Evolutionary conservation across 2,329 filamentous ascomycete genomes (phyloP).

Genomic region (Diaporthe helianthi): DNA sequence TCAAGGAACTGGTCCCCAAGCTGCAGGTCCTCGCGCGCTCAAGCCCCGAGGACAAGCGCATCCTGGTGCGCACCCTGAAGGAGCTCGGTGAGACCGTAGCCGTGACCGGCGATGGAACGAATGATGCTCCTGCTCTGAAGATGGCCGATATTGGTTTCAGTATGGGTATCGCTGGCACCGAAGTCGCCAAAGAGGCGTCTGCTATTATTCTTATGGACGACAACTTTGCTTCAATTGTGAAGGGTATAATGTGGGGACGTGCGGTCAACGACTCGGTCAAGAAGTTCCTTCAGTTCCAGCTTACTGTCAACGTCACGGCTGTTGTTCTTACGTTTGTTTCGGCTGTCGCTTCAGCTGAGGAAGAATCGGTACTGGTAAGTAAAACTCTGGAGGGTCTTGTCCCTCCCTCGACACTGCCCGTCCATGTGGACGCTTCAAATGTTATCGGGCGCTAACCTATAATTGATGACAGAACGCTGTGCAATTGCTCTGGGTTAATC

Average conservation of each 20-base stretch:
- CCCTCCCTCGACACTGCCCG: no score
- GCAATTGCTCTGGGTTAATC: constrained; percentile 82
- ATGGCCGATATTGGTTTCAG: constrained; percentile 30
- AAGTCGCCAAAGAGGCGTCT: constrained; percentile 31
- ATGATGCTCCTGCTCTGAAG: constrained; percentile 30
- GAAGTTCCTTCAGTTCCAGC: constrained; percentile 71
- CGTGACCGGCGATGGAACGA: constrained; percentile 29
- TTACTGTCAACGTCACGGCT: constrained; percentile 81
- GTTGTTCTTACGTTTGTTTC: constrained; percentile 80
- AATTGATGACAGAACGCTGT: constrained; percentile 68
- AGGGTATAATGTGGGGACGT: constrained; percentile 69
- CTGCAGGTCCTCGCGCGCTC: constrained; percentile 26
- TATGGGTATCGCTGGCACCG: constrained; percentile 30
- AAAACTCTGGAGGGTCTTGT: not conserved
- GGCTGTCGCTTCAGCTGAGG: constrained; percentile 68
- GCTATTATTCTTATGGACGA: constrained; percentile 31
- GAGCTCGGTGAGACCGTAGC: constrained; percentile 28
- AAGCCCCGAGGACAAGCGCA: constrained; percentile 31
- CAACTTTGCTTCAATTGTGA: constrained; percentile 41
- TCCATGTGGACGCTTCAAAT: not conserved
- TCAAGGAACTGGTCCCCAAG: constrained; percentile 28
- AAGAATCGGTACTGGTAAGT: constrained; percentile 66
- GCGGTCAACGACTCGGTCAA: constrained; percentile 71
- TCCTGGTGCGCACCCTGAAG: constrained; percentile 28
- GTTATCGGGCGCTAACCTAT: not conserved